phyloP scores from a whole-genome alignment of 2,329 filamentous ascomycete genomes.

The Rhinocladiella mackenziei region DNA sequence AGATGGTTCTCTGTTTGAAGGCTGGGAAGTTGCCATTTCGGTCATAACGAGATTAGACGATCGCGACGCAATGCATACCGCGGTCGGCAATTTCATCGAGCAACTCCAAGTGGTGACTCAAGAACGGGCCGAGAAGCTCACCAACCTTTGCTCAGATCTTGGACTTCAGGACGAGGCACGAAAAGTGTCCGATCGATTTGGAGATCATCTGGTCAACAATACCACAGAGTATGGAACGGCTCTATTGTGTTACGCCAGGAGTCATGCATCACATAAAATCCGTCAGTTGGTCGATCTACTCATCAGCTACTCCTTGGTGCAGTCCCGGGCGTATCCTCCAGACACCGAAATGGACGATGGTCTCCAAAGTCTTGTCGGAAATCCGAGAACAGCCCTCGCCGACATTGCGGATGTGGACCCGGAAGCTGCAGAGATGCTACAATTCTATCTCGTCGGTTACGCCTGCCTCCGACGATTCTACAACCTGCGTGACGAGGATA shows the following conservation, averaged over 20 bases:
- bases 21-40: slow-evolving; percentile 86
- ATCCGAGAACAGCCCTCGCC: slow-evolving; percentile 67
- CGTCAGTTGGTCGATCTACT: slow-evolving; percentile 81
- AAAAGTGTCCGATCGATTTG: slow-evolving; percentile 80
- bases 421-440: slow-evolving; percentile 76
- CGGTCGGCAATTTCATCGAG: slow-evolving; percentile 69
- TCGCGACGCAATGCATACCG: slow-evolving; percentile 63
- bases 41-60: slow-evolving; percentile 79
- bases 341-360: slow-evolving; percentile 67
- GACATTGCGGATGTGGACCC: slow-evolving; percentile 69
- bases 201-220: slow-evolving; percentile 67
- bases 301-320: slow-evolving; percentile 79
- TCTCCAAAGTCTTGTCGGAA: slow-evolving; percentile 64
- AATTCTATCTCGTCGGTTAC: slow-evolving; percentile 84
- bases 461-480: slow-evolving; percentile 88
- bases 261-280: slow-evolving; percentile 72
- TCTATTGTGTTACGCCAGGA: slow-evolving; percentile 84
- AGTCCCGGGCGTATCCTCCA: slow-evolving; percentile 75
- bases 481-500: slow-evolving; percentile 70
- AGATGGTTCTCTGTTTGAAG: slow-evolving; percentile 52
- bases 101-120: slow-evolving; percentile 68
- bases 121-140: slow-evolving; percentile 73
- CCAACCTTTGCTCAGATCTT: slow-evolving; percentile 70
- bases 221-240: slow-evolving; percentile 79
- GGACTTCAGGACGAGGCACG: slow-evolving; percentile 75